Evolutionary conservation across 768 basidiomycete species (phyloP).

Genomic region (Xerocomellus amylosporus): DNA sequence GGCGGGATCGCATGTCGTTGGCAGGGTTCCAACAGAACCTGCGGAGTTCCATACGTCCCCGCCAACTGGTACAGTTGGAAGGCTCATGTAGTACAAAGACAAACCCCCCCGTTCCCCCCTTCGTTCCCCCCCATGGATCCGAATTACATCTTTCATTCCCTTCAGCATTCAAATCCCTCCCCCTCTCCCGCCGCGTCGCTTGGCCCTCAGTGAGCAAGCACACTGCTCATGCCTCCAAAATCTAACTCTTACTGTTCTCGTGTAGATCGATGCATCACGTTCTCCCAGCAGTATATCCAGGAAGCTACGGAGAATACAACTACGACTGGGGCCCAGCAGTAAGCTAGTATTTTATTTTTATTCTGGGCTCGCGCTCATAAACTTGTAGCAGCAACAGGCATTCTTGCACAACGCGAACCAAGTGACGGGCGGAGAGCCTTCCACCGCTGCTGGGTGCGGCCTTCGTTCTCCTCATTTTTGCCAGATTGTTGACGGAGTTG

Average conservation of each 20-base stretch:
- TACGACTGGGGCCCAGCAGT: constrained; percentile 4
- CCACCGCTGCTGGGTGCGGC: background rate
- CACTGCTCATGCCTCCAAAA: too few species aligned
- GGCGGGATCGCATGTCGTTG: background rate
- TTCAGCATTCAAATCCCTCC: rapidly evolving
- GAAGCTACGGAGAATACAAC: background rate
- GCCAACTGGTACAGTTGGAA: constrained; percentile 12
- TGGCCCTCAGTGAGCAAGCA: background rate
- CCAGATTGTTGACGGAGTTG: background rate
- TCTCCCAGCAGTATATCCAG: background rate
- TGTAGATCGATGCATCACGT: background rate
- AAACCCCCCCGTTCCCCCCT: too few species aligned
- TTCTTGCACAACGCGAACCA: background rate
- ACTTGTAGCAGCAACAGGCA: background rate
- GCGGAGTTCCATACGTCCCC: background rate
- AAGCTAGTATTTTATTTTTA: background rate
- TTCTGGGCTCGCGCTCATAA: background rate
- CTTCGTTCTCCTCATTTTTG: background rate
- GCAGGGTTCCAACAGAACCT: background rate
- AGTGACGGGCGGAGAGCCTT: background rate
- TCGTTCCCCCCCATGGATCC: background rate
- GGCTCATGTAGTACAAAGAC: background rate
- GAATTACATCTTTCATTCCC: too few species aligned
- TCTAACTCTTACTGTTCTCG: background rate
- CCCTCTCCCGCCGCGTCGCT: background rate